phyloP scores from a whole-genome alignment of 441 rosid species.

The Eruca vesicaria region DNA sequence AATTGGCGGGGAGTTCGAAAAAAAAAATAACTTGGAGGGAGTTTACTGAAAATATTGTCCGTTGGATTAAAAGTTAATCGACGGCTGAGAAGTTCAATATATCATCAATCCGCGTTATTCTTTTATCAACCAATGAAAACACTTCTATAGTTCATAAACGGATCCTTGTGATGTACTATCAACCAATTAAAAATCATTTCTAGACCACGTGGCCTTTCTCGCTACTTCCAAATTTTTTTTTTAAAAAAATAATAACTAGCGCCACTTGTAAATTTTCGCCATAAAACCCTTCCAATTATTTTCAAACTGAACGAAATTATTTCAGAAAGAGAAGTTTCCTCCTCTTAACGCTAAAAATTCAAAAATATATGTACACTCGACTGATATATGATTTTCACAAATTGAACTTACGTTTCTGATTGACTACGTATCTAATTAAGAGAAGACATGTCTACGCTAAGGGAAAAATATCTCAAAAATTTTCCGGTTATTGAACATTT shows the following conservation, averaged over 20 bases:
- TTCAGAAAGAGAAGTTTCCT: not conserved
- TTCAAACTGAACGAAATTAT: not conserved
- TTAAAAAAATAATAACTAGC: not conserved
- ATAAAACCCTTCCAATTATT: not conserved
- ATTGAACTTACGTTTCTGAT: not conserved
- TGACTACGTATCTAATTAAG: not conserved
- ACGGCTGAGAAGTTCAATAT: not conserved
- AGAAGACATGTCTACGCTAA: not conserved
- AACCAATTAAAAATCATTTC: not conserved
- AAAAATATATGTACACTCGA: not conserved
- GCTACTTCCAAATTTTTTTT: not conserved
- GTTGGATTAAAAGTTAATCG: not conserved
- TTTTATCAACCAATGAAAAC: not conserved
- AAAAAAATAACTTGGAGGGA: not conserved
- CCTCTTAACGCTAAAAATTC: not conserved
- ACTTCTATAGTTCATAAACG: not conserved
- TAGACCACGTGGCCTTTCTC: not conserved
- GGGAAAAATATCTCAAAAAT: not conserved
- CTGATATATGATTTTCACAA: not conserved
- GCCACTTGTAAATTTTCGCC: not conserved
- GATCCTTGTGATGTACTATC: not conserved
- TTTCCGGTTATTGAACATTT: not conserved
- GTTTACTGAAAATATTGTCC: not conserved
- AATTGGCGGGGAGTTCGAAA: constrained; percentile 5
- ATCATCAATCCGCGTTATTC: not conserved